These are phyloP conservation scores for Penicillium thymicola DNA, from an alignment of 2,329 filamentous ascomycete genomes.

Conservation along the genomic window DNA sequence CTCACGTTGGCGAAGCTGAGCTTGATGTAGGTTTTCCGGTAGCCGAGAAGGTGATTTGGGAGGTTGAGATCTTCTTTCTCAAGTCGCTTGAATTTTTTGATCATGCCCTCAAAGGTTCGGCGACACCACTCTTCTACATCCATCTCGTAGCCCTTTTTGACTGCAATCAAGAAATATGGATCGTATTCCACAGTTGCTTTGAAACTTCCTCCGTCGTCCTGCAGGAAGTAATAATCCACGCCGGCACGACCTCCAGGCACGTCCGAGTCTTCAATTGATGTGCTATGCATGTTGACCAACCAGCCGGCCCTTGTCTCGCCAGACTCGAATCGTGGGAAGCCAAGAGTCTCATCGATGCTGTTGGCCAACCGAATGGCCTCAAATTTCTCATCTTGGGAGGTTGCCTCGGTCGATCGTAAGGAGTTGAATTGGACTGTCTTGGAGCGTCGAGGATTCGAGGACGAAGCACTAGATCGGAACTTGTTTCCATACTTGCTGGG, in stretches of 20 bases:
- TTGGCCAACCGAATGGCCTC: conserved; percentile 81
- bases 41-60: conserved; percentile 93
- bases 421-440: conserved; percentile 78
- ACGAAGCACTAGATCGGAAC: conserved; percentile 43
- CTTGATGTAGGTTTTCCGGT: conserved; percentile 82
- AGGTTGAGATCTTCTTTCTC: conserved; percentile 92
- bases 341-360: conserved; percentile 90
- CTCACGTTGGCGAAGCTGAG: conserved; percentile 82
- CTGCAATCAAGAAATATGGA: conserved; percentile 90
- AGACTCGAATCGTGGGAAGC: conserved; percentile 86
- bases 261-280: conserved; percentile 78
- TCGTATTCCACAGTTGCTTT: conserved; percentile 96
- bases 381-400: conserved; percentile 87
- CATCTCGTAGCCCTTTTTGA: conserved; percentile 79
- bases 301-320: conserved; percentile 83
- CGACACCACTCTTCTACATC: conserved; percentile 94
- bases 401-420: conserved; percentile 73
- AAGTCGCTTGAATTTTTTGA: conserved; percentile 72
- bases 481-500: conserved; percentile 65
- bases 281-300: conserved; percentile 94
- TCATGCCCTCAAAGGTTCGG: conserved; percentile 74
- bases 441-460: conserved; percentile 53
- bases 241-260: conserved; percentile 80
- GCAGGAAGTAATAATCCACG: conserved; percentile 96
- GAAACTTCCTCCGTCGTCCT: conserved; percentile 83